Evolutionary conservation across 805 yeast species (phyloP).

Genomic region (Kodamaea restingae): DNA sequence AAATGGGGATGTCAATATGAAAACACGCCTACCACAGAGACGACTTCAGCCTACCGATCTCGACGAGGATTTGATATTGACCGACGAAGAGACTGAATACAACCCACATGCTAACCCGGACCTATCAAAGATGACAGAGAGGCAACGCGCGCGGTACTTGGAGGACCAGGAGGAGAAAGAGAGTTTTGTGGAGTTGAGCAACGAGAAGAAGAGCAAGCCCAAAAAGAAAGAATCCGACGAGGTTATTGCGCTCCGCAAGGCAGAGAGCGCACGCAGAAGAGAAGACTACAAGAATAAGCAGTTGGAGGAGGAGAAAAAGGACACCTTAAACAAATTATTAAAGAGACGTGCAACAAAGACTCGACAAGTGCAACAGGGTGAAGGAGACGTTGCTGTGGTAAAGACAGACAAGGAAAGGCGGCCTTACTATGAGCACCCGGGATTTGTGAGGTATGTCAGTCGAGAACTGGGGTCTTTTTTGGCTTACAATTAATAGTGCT

Average conservation of each 20-base stretch:
- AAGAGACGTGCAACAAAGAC: conserved; percentile 79
- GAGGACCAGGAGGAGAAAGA: conserved; percentile 25
- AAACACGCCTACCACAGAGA: conserved; percentile 11
- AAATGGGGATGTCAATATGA: conserved; percentile 9
- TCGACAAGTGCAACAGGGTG: conserved; percentile 37
- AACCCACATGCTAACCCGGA: conserved; percentile 41
- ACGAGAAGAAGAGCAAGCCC: conserved; percentile 37
- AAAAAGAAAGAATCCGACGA: conserved; percentile 70
- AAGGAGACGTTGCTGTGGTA: conserved; percentile 19
- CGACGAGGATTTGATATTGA: conserved; percentile 33
- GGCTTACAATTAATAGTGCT: background rate
- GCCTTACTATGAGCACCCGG: conserved; percentile 44
- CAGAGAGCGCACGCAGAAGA: conserved; percentile 85
- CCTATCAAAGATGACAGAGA: conserved; percentile 48
- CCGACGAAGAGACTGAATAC: conserved; percentile 43
- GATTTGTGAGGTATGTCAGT: conserved; percentile 40
- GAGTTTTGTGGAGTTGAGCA: conserved; percentile 28
- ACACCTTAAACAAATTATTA: conserved; percentile 80
- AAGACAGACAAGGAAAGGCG: conserved; percentile 34
- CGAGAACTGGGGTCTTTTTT: conserved; percentile 11
- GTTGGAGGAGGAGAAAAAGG: conserved; percentile 88
- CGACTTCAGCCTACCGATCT: conserved; percentile 27
- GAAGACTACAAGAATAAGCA: conserved; percentile 78
- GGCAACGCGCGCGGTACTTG: conserved; percentile 47
- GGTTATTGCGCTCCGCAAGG: conserved; percentile 73